Percentiles rank a stretch among this genome's conserved stretches.
phyloP scores from a whole-genome alignment of 176 grass and related monocot species.

The Ampelocalamus luodianensis region DNA sequence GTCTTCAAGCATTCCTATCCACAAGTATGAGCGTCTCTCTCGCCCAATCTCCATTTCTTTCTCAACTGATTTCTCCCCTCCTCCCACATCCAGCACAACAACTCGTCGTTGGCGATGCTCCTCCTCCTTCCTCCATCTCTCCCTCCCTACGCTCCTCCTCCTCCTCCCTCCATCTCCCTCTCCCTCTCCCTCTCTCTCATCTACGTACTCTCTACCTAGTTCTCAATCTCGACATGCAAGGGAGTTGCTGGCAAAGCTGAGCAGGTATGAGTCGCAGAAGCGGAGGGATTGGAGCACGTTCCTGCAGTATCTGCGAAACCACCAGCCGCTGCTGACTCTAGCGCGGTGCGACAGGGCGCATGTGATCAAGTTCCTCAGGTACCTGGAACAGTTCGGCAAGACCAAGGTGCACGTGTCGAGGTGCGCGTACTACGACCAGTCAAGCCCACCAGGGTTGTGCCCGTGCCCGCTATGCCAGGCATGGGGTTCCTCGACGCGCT shows the following conservation, averaged over 20 bases:
- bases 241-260: conserved; percentile 47
- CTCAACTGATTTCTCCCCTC: no score
- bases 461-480: conserved; percentile 86
- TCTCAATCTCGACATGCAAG: no score
- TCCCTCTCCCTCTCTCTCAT: no score
- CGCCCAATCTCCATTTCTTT: no score
- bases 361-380: conserved; percentile 93
- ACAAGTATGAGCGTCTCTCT: no score
- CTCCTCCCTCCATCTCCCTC: no score
- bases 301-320: conserved; percentile 94
- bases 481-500: conserved; percentile 96
- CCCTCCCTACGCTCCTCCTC: no score
- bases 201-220: no score
- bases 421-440: conserved; percentile 84
- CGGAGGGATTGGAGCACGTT: conserved; percentile 96
- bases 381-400: conserved; percentile 97
- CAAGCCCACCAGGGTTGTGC: conserved; percentile 70
- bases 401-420: conserved; percentile 82
- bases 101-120: no score
- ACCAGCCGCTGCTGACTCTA: conserved; percentile 89
- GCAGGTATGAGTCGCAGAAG: conserved; percentile 98
- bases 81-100: no score
- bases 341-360: conserved; percentile 92
- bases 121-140: no score
- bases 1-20: no score